phyloP scores from a whole-genome alignment of 2,329 filamentous ascomycete species.

The Cladosporium sp. region DNA sequence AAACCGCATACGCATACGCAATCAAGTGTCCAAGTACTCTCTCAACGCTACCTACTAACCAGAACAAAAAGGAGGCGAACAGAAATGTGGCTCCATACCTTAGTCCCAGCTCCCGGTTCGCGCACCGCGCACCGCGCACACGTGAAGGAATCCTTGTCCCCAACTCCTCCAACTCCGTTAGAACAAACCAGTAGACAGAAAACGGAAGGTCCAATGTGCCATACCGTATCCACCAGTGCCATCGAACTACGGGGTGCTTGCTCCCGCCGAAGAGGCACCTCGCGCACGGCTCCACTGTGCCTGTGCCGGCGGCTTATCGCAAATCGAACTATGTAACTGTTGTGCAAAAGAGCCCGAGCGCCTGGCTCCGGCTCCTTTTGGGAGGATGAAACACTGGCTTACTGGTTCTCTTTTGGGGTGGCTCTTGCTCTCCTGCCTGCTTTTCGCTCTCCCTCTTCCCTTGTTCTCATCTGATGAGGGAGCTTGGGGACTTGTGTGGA shows the following conservation, averaged over 20 bases:
- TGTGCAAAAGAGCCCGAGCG: background rate
- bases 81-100: background rate
- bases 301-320: background rate
- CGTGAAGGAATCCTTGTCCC: background rate
- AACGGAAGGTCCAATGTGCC: background rate
- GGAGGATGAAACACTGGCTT: background rate
- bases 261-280: background rate
- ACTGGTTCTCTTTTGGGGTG: background rate
- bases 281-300: background rate
- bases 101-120: background rate
- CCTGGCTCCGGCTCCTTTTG: background rate
- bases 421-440: background rate
- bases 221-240: background rate
- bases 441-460: background rate
- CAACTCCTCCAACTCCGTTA: background rate
- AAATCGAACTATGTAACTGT: background rate
- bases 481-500: background rate
- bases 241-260: background rate
- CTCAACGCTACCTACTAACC: background rate
- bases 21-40: background rate
- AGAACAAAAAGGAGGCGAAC: background rate
- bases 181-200: background rate
- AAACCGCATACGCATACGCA: conserved; percentile 6
- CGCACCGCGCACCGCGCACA: background rate
- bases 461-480: background rate